Conservation (phyloP, 441 rosid genomes). For the Arabidopsis hybrid region DNA sequence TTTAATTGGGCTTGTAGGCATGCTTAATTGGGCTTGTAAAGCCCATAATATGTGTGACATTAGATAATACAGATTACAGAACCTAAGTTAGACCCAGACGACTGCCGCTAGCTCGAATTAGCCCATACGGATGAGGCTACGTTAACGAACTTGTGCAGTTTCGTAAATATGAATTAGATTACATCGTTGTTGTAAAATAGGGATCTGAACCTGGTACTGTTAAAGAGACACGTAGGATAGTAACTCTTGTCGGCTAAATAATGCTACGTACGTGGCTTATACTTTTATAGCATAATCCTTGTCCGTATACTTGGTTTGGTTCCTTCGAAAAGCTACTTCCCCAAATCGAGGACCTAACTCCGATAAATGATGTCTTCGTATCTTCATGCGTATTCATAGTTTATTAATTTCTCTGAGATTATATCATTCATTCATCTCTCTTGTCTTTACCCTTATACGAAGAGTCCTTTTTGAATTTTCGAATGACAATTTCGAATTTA, state of each 20-base stretch:
- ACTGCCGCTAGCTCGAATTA: neutral
- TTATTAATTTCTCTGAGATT: slow-evolving; percentile 14
- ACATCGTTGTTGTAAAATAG: slow-evolving; percentile 6
- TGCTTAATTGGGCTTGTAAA: neutral
- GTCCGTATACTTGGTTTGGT: slow-evolving; percentile 30
- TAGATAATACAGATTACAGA: neutral
- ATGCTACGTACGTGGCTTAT: slow-evolving; percentile 30
- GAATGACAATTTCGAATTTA: slow-evolving; percentile 10
- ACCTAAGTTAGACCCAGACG: neutral
- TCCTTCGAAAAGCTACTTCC: slow-evolving; percentile 37
- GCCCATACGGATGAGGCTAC: slow-evolving; percentile 4
- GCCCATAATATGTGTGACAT: neutral
- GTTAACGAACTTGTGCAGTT: neutral
- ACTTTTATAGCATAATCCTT: slow-evolving; percentile 14
- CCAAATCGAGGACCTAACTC: slow-evolving; percentile 38
- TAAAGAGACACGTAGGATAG: slow-evolving; percentile 27
- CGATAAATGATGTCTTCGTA: slow-evolving; percentile 29
- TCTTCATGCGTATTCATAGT: slow-evolving; percentile 13
- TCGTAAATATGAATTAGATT: slow-evolving; percentile 3
- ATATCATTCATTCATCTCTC: slow-evolving; percentile 9
- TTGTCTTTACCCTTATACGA: slow-evolving; percentile 25
- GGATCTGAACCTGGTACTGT: slow-evolving; percentile 7
- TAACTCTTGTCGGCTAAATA: slow-evolving; percentile 37
- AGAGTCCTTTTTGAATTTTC: slow-evolving; percentile 15
- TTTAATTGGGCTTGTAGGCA: neutral